Evolutionary conservation across 345 rosid species (phyloP), one percentile per base, ranked within the genome.

Genomic region (Zanthoxylum bungeanum): DNA sequence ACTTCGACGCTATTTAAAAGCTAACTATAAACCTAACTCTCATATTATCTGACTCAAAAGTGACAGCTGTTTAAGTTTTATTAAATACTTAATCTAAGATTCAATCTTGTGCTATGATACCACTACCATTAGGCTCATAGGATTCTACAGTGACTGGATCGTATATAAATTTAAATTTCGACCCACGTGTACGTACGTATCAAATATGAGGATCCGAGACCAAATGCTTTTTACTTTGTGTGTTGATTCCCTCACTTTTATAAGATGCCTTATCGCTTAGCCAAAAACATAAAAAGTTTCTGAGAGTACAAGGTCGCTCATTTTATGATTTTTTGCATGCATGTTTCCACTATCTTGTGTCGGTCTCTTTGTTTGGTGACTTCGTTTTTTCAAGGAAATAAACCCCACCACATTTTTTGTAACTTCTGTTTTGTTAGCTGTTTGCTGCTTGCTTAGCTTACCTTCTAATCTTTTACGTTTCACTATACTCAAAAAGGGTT

Each of bases 281-380:
- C 61, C 36, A 8, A 3, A 7, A 27, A 42, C 49, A 42, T 3
- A 16, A 37, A 60, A 60, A 60, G 17, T 60, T 64, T 1, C 72
- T 24, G 9, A 2, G 52, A 40, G 72, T 27, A 56, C 40, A 56
- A 27, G 36, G 62, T 30, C 28, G 9, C 11, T 25, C 60, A 19
- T 44, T 19, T 44, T 19, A 44, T 44, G 49, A 44, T 44, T 44
- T n/a, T 19, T 3, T 44, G 49, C 49, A 44, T 14, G 49, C 49
- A 69, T 11, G 56, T 44, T 58, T 69, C 73, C 44, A 69, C 73
- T 60, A 57, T 27, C 42, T 30, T 58, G 27, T 39, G 72, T 69
- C 72, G 19, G 19, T 66, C 60, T 6, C 27, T 31, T 6, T 10
- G 24, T 40, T 59, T 5, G 30, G 21, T 42, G 52, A 63, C 30